phyloP scores from a whole-genome alignment of 164 flowering plant genomes.

The Santalum album region DNA sequence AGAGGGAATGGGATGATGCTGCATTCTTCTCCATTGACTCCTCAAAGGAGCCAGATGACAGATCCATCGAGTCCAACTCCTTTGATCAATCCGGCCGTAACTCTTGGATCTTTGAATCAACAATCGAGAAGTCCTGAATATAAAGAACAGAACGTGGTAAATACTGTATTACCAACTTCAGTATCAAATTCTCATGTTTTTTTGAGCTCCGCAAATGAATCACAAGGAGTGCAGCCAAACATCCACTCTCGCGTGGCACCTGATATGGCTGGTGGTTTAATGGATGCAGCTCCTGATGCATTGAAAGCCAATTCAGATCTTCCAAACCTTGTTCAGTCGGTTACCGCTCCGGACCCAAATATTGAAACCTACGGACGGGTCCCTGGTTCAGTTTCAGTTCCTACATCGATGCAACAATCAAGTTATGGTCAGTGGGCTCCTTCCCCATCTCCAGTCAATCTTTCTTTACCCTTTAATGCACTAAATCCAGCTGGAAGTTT shows the following conservation, averaged over 20 bases:
- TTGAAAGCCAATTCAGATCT: constrained; percentile 12
- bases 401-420: constrained; percentile 15
- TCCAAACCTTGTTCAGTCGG: constrained; percentile 16
- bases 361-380: constrained; percentile 20
- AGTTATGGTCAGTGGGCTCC: constrained; percentile 25
- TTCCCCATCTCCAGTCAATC: constrained; percentile 13
- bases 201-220: constrained; percentile 10
- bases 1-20: no score
- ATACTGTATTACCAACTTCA: not conserved
- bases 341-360: constrained; percentile 9
- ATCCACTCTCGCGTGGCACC: no score
- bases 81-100: no score
- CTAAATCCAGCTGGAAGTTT: constrained; percentile 19
- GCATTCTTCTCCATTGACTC: no score
- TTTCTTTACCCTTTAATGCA: constrained; percentile 15
- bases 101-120: constrained; percentile 6
- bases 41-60: no score
- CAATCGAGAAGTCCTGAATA: constrained; percentile 6
- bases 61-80: no score
- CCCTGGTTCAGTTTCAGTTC: constrained; percentile 12
- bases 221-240: no score
- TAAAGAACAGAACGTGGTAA: no score
- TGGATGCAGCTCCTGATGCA: constrained; percentile 10
- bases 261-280: constrained; percentile 10
- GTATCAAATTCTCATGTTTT: not conserved